Evolutionary conservation across 345 rosid genomes (phyloP).

Genomic region (Trapa incisa): DNA sequence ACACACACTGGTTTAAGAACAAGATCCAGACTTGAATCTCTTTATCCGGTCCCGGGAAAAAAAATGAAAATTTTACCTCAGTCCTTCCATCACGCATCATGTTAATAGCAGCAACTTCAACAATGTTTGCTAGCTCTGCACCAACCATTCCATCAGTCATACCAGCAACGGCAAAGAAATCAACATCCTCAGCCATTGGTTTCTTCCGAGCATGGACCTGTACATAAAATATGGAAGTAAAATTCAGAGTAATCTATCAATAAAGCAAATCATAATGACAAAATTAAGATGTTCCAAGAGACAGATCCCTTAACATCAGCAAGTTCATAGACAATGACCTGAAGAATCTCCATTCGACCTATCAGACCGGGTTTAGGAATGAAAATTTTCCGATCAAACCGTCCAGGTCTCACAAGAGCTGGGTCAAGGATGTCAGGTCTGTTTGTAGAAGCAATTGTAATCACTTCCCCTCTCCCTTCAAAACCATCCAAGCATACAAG

Average conservation of each 20-base stretch:
- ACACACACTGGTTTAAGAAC: not conserved
- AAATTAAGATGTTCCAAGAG: not conserved
- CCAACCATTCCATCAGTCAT: conserved; percentile 98
- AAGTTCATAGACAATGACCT: conserved; percentile 29
- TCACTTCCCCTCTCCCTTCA: conserved; percentile 95
- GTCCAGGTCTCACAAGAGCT: conserved; percentile 88
- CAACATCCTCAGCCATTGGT: conserved; percentile 93
- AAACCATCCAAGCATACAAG: conserved; percentile 91
- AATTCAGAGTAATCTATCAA: not conserved
- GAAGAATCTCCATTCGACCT: conserved; percentile 78
- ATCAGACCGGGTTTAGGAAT: conserved; percentile 86
- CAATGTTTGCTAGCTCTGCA: conserved; percentile 90
- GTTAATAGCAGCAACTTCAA: conserved; percentile 82
- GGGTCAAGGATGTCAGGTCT: conserved; percentile 95
- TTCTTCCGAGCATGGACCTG: conserved; percentile 95
- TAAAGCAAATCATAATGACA: not conserved
- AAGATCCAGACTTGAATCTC: not conserved
- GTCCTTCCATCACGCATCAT: conserved; percentile 93
- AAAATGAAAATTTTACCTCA: conserved; percentile 34
- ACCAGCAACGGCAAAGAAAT: conserved; percentile 82
- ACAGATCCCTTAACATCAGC: not conserved
- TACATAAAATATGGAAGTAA: not conserved
- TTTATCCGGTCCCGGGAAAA: not conserved
- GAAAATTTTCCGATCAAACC: conserved; percentile 71
- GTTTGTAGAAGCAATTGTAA: conserved; percentile 90